Base-by-base conservation (phyloP, 2,329 filamentous ascomycete species). In the Fusarium buharicum region DNA sequence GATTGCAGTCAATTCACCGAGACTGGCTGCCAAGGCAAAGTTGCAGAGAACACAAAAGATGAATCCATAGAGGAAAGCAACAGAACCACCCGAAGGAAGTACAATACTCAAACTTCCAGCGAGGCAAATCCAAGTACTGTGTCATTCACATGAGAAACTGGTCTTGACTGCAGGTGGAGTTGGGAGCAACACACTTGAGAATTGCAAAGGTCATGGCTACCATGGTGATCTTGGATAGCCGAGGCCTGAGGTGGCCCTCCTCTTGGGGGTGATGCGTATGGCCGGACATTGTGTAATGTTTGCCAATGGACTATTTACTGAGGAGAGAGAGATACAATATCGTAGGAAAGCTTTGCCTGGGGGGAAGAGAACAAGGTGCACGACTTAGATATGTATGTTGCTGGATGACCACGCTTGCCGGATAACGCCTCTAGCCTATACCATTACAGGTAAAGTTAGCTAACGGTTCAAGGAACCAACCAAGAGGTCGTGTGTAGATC, bases 1-100 rank as follows among this genome's bases (percentile, higher is more conserved):
- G 38, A 81, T 76, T 3, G 77, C 75, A 0, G 76, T 74, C 3
- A 81, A 64, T 53, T 81, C 79, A 2, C 76, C 79, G 5, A 81
- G 66, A 22, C 77, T 80, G 0, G 77, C 74, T 0, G 74, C 75
- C 1, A 81, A 69, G 7, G 75, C 75, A 9, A 81, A 71, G 55
- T 79, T 80, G 66, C 78, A 80, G 5, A 80, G 28, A 9, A 80
- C 77, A 55, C 77, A 80, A 63, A 81, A 79, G 44, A 81, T 70
- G 56, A 81, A 81, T 4, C 79, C 79, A 56, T 81, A 81, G 0
- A 81, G 45, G 37, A 80, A 76, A 0, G 77, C 72, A 2, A 79
- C 76, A 1, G 78, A 75, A 13, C 78, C 75, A 4, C 78, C 78
- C 0, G 77, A 79, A 0, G 77, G 76, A 3, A 79, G 64, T 3